Base-by-base conservation (phyloP, 768 basidiomycete genomes). In the Russula virescens region DNA sequence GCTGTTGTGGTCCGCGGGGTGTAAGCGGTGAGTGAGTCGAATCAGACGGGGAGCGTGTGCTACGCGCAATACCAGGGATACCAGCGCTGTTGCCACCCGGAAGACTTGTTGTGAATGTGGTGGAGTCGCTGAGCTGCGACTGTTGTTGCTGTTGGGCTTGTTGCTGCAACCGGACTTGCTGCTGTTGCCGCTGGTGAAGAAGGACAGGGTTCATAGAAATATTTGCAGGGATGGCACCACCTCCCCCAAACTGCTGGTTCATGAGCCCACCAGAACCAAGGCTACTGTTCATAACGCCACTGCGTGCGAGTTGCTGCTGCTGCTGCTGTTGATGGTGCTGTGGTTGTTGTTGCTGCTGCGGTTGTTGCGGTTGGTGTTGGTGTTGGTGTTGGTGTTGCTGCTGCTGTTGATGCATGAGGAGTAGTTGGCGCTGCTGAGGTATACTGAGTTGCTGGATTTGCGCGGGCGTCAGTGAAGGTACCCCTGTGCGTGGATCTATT, bases 41-140 rank as follows among this genome's bases (percentile, higher is more conserved):
- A 63, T 90, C 88, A 19, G 87, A 84, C n/a, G 89, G 89, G 46
- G 89, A 89, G 59, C 88, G 79, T 54, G 83, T 81, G 67, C 84
- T 89, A 68, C 89, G 78, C 23, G 88, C 86, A 56, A 91, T 91
- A 14, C 88, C 88, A 0, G 87, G 87, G 57, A 89, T 77, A 73
- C 68, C 40, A 23, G 28, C 14, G 19, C 25, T 73, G 69, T 55
- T 73, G 69, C 63, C 74, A 38, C 66, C 67, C 13, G 69, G 62
- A 71, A 53, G 74, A 49, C 13, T 74, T 58, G 76, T 68, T 35
- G 77, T 65, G 72, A 83, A 72, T 72, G 76, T 75, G 80, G 80
- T 21, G 82, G 81, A 10, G 74, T 74, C 43, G 76, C 73, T 21
- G 65, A 68, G 23, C 67, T 71, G 48, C 50, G 38, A 16, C 18